Conservation (phyloP, 345 rosid species). For the Gossypium australe region DNA sequence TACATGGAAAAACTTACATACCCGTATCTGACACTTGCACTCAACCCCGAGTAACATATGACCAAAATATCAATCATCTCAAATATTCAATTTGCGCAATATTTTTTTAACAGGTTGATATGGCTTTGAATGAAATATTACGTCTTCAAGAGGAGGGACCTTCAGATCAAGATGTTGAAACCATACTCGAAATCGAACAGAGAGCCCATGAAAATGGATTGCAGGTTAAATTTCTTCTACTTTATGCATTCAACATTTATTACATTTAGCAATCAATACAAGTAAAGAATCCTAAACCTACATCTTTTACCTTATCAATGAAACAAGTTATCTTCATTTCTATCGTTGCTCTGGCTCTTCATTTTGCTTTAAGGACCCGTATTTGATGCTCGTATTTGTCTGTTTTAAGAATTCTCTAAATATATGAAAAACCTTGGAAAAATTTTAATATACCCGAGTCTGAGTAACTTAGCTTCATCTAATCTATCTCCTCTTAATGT, state of each 20-base stretch:
- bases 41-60: not conserved
- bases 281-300: not conserved
- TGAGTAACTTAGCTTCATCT: not conserved
- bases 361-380: too few species aligned
- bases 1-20: not conserved
- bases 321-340: not conserved
- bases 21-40: not conserved
- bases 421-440: too few species aligned
- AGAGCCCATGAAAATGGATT: slow-evolving; percentile 90
- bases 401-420: too few species aligned
- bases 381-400: too few species aligned
- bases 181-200: slow-evolving; percentile 88
- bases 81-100: not conserved
- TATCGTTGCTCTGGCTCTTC: too few species aligned
- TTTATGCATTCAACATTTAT: not conserved
- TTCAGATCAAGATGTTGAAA: slow-evolving; percentile 57
- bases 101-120: slow-evolving; percentile 54
- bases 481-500: not conserved
- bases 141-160: slow-evolving; percentile 83
- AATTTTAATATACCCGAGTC: too few species aligned
- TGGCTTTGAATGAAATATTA: slow-evolving; percentile 77
- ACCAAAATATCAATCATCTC: not conserved
- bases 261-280: too few species aligned
- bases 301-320: not conserved
- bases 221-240: slow-evolving; percentile 43